Evolutionary conservation across 2,329 filamentous ascomycete genomes (phyloP).

Genomic region (Cercospora nicotianae): DNA sequence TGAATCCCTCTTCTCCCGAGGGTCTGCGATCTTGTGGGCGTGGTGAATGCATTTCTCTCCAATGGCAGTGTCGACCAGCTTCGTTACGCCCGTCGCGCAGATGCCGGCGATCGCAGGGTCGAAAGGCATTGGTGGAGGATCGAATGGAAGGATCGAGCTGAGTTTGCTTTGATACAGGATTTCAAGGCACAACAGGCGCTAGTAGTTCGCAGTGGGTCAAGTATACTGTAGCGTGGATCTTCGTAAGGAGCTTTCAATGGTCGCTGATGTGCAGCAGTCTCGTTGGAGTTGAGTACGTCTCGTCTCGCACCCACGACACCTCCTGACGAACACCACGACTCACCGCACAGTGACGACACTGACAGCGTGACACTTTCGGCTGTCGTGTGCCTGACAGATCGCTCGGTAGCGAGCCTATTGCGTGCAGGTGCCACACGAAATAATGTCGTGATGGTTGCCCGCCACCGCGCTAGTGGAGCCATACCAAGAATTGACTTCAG

Average conservation of each 20-base stretch:
- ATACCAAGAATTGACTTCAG: constrained; percentile 8
- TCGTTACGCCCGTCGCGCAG: neutral
- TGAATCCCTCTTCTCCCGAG: neutral
- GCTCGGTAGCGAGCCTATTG: neutral
- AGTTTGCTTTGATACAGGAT: neutral
- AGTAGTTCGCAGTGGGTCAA: neutral
- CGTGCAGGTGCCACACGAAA: neutral
- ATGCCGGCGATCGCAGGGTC: constrained; percentile 9
- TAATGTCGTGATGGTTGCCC: neutral
- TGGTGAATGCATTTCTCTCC: constrained; percentile 8
- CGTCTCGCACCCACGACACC: neutral
- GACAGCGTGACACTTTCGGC: neutral
- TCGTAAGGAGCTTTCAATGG: neutral
- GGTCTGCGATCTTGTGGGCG: neutral
- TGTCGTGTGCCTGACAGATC: neutral
- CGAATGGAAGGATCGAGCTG: neutral
- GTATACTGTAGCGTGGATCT: neutral
- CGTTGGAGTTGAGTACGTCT: neutral
- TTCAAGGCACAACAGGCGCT: neutral
- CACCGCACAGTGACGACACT: neutral
- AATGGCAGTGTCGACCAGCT: constrained; percentile 4
- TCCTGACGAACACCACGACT: neutral
- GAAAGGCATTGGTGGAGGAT: constrained; percentile 5
- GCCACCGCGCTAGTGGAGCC: neutral
- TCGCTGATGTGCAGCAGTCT: neutral